phyloP scores from a whole-genome alignment of 805 yeast species.

The Candida palmyrensis region DNA sequence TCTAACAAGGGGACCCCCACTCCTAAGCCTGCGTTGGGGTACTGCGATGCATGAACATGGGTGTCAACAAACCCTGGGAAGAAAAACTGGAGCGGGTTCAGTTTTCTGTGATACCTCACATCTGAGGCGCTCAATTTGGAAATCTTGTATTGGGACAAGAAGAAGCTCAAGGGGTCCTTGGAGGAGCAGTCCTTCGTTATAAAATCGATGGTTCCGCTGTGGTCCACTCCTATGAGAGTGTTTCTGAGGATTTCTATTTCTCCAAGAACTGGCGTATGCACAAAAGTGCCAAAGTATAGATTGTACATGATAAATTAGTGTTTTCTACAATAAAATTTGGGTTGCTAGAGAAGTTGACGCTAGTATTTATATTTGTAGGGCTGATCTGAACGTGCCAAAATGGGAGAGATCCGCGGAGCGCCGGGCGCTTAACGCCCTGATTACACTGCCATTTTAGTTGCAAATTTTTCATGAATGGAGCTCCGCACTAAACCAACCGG shows the following conservation, averaged over 20 bases:
- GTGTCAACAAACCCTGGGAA: slow-evolving; percentile 49
- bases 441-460: too few species aligned
- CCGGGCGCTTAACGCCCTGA: too few species aligned
- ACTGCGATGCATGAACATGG: slow-evolving; percentile 43
- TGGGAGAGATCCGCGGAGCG: too few species aligned
- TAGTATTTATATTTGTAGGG: too few species aligned
- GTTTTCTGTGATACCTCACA: slow-evolving; percentile 26
- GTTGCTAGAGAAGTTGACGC: too few species aligned
- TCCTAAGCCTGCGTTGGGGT: slow-evolving; percentile 54
- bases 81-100: slow-evolving; percentile 48
- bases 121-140: too few species aligned
- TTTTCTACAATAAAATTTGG: too few species aligned
- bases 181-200: slow-evolving; percentile 15
- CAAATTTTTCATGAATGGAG: too few species aligned
- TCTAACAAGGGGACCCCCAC: slow-evolving; percentile 81
- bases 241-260: slow-evolving; percentile 49
- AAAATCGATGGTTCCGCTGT: slow-evolving; percentile 48
- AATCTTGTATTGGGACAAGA: slow-evolving; percentile 7
- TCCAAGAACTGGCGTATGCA: slow-evolving; percentile 64
- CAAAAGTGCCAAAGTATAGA: slow-evolving; percentile 63
- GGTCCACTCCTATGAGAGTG: slow-evolving; percentile 61
- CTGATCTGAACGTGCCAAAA: too few species aligned
- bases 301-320: slow-evolving; percentile 27
- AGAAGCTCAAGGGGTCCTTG: slow-evolving; percentile 14
- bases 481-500: too few species aligned